phyloP scores from a whole-genome alignment of 2,329 filamentous ascomycete species.

The Pseudogymnoascus destructans region DNA sequence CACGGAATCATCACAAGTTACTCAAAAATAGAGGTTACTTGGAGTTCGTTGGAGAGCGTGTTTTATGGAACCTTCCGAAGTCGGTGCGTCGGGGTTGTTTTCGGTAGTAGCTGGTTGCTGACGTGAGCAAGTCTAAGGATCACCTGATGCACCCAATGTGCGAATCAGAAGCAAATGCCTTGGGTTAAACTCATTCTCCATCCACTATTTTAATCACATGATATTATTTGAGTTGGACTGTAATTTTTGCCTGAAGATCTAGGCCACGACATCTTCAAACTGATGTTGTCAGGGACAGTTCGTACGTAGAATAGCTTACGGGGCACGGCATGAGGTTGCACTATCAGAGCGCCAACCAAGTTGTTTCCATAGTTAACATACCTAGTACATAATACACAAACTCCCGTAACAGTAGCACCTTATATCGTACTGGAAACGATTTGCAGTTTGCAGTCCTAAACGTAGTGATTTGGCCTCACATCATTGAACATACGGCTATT shows the following conservation, averaged over 20 bases:
- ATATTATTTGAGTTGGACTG: not conserved
- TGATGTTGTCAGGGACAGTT: not conserved
- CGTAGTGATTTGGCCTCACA: too few relatives aligned
- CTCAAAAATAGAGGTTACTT: not conserved
- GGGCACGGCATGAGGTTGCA: not conserved
- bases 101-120: not conserved
- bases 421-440: too few relatives aligned
- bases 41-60: not conserved
- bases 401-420: too few relatives aligned
- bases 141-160: not conserved
- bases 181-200: not conserved
- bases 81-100: not conserved
- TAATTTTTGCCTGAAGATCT: not conserved
- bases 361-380: too few relatives aligned
- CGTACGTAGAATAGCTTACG: not conserved
- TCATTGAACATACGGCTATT: too few relatives aligned
- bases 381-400: too few relatives aligned
- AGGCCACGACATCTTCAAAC: not conserved
- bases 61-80: constrained; percentile 2
- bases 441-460: too few relatives aligned
- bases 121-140: not conserved
- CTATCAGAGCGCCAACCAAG: too few relatives aligned
- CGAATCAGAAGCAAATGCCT: not conserved
- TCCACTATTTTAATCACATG: not conserved
- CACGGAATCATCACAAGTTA: constrained; percentile 1